Conservation (phyloP, 1,139 yeast genomes). For the Hansenula lynferdii region DNA sequence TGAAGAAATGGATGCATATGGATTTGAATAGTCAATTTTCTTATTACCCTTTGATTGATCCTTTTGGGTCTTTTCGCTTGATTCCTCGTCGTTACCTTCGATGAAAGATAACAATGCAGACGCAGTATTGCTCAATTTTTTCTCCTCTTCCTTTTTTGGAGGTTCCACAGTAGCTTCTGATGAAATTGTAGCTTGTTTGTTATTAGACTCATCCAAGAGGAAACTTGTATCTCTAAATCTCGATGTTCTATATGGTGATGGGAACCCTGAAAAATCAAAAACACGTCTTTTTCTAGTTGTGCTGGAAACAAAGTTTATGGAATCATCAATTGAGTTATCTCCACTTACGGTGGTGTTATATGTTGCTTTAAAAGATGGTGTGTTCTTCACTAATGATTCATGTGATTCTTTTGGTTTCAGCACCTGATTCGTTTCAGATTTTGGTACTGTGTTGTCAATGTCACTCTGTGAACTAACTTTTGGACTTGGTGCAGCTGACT, state of each 20-base stretch:
- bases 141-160: conserved; percentile 22
- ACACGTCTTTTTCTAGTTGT: conserved; percentile 34
- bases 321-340: conserved; percentile 11
- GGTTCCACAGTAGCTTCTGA: conserved; percentile 1
- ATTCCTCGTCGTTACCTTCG: conserved; percentile 36
- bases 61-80: conserved; percentile 26
- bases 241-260: conserved; percentile 60
- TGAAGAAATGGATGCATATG: conserved; percentile 37
- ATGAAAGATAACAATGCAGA: conserved; percentile 58
- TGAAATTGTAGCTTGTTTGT: conserved; percentile 9
- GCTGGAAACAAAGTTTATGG: conserved; percentile 12
- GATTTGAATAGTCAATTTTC: conserved; percentile 42
- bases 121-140: conserved; percentile 58
- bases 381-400: conserved; percentile 8
- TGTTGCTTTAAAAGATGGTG: conserved; percentile 30
- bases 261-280: conserved; percentile 58
- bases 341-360: conserved; percentile 20
- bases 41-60: conserved; percentile 5
- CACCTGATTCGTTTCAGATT: conserved; percentile 5
- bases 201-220: conserved; percentile 27
- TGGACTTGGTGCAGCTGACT: conserved; percentile 16
- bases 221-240: conserved; percentile 25
- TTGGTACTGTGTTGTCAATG: too few relatives aligned
- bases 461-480: too few relatives aligned
- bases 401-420: conserved; percentile 8